Evolutionary conservation across 495 filamentous ascomycete genomes (phyloP), one percentile per base, ranked within the genome.

Genomic region (Penicillium cosmopolitanum): DNA sequence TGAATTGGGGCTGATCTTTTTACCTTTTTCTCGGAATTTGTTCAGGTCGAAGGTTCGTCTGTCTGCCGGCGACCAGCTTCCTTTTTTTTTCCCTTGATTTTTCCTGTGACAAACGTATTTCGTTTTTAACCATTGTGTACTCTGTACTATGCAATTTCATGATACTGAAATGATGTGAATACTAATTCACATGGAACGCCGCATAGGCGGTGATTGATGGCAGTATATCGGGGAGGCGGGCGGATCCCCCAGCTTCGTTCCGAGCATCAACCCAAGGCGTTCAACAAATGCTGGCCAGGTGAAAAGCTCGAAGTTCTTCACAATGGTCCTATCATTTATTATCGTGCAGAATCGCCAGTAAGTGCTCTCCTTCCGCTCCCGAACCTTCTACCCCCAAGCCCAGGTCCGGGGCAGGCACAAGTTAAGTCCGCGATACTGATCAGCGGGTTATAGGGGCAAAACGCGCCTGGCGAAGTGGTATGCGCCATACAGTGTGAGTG

Each of bases 391-490:
- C 36, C 13, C 13, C 13, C 13, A 38, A 38, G 12, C 4, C 10
- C 12, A 5, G 12, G 12, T 38, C 36, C 11, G 12, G 11, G 21
- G n/a, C 33, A 28, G 10, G 44, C 7, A 4, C 44, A 12, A 12
- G 18, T 1, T 40, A 47, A 10, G 21, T 11, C 19, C 23, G 33
- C 46, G 9, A 44, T 47, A 35, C 69, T 76, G 50, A 73, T 60
- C 28, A 33, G 46, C 36, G 44, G 55, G 42, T 16, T 66, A 57
- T 75, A 97, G 95, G 85, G 95, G 95, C 76, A 98, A 98, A 80
- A 98, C 95, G 66, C 90, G 95, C 36, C 87, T 98, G 54, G 95
- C 95, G 55, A 98, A 98, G 80, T 98, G 93, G 93, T 98, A 98
- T 80, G 89, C 91, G 62, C 93, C 95, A 44, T 97, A 97, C 83